Conservation (phyloP, 306 rosid species). For the Prunus kanzakura region DNA sequence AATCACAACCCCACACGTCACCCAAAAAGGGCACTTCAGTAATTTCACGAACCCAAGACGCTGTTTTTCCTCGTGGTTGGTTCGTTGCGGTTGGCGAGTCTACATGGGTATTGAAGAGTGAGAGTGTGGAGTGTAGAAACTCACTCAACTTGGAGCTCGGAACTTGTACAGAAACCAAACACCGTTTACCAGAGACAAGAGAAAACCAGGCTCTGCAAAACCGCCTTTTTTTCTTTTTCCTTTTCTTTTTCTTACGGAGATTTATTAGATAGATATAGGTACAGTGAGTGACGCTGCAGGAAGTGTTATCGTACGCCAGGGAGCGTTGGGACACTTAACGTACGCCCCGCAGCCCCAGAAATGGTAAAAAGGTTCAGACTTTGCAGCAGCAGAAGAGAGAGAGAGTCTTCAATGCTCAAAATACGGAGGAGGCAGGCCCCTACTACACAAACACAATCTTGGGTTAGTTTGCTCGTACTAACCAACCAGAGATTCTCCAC, state of each 20-base stretch:
- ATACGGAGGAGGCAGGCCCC: not conserved
- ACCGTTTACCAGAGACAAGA: slow-evolving; percentile 36
- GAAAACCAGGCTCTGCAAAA: slow-evolving; percentile 15
- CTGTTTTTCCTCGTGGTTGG: not conserved
- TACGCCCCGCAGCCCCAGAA: slow-evolving; percentile 8
- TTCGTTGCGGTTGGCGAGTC: not conserved
- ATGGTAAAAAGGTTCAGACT: not conserved
- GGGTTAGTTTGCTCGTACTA: slow-evolving; percentile 6
- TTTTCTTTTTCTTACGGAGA: not conserved
- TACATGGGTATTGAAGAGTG: not conserved
- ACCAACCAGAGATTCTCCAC: not conserved
- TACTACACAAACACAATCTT: not conserved
- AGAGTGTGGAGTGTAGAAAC: not conserved
- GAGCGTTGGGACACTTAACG: slow-evolving; percentile 21
- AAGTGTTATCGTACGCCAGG: slow-evolving; percentile 22
- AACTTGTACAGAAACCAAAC: slow-evolving; percentile 42
- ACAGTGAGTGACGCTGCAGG: not conserved
- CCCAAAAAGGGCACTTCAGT: not conserved
- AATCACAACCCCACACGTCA: slow-evolving; percentile 13
- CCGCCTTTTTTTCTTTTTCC: slow-evolving; percentile 6
- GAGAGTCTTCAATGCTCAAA: not conserved
- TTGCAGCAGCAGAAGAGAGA: not conserved
- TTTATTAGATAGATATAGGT: not conserved
- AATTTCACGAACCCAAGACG: not conserved
- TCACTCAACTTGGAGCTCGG: slow-evolving; percentile 29